Evolutionary conservation across 345 rosid genomes (phyloP), one percentile per base, ranked within the genome.

Genomic region (Hibiscus tridactylites): DNA sequence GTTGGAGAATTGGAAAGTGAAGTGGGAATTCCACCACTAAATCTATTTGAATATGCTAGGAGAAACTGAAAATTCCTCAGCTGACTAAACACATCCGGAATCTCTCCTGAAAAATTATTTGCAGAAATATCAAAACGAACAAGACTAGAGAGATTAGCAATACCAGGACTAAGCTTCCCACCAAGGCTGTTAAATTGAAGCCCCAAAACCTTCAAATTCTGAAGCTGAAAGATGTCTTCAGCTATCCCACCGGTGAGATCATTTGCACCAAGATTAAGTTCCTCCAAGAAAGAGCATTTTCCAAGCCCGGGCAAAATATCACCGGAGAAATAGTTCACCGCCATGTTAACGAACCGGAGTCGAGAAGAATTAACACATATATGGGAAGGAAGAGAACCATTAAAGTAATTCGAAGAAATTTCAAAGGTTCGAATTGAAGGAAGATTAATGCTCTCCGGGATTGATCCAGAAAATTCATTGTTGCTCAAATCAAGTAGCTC

Each of bases 201-300:
- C 29, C 75, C 83, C 69, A 90, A 74, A 28, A 76, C 76, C 16
- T 64, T 76, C 70, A 91, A 70, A 1, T 70, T 79, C 28, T 75
- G 57, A 9, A 90, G 88, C 75, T 65, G 80, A 73, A 86, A 85
- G 65, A 89, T 58, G 33, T 83, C 93, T 7, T 74, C 79, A 50
- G 81, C 71, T 52, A 91, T 75, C 12, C 65, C 80, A 52, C 91
- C 97, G 28, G 78, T 78, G 61, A 89, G 87, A 31, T 81, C 63
- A 74, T 91, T 91, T 88, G 79, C 77, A 65, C 88, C 89, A n/a
- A 91, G 81, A 80, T 77, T 79, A 3, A 91, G 83, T 39, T 79
- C 75, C 79, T 83, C 84, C 16, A 91, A 78, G 37, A 16, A 73
- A 58, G 72, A 61, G 58, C 95, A 88, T 35, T 67, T 66, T 35